A percentile compares a stretch with the other conserved stretches of the same genome.
These are phyloP conservation scores for Talaromyces sp. DNA, from an alignment of 2,329 filamentous ascomycete genomes.

Conservation along the genomic window DNA sequence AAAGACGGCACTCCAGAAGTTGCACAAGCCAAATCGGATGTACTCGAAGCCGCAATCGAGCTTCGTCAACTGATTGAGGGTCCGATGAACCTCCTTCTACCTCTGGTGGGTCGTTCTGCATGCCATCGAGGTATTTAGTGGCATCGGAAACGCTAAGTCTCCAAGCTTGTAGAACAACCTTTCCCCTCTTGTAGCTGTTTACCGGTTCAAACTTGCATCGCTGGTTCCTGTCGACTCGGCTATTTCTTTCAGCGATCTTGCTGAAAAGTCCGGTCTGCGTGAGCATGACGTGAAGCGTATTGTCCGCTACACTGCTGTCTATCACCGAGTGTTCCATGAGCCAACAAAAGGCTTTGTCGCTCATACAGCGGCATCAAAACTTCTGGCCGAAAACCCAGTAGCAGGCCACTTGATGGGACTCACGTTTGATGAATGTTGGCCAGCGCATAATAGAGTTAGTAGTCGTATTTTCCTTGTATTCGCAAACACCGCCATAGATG, in stretches of 20 bases:
- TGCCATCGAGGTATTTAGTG: background rate
- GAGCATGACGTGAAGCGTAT: constrained; percentile 11
- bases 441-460: constrained; percentile 8
- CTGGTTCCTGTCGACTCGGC: background rate
- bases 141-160: background rate
- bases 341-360: constrained; percentile 10
- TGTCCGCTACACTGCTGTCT: constrained; percentile 9
- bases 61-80: constrained; percentile 9
- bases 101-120: background rate
- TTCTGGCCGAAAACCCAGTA: constrained; percentile 6
- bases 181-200: constrained; percentile 8
- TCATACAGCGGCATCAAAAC: constrained; percentile 11
- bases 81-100: constrained; percentile 10
- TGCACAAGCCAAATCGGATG: constrained; percentile 7
- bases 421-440: constrained; percentile 12
- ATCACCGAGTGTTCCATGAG: constrained; percentile 11
- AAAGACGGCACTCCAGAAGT: constrained; percentile 2
- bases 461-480: background rate
- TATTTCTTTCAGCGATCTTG: constrained; percentile 8
- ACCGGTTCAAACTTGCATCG: constrained; percentile 11
- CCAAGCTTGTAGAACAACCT: background rate
- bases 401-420: constrained; percentile 5
- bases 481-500: background rate
- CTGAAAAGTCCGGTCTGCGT: constrained; percentile 3
- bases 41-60: constrained; percentile 9